phyloP scores from a whole-genome alignment of 75 land plant species.

The Picea sitchensis region DNA sequence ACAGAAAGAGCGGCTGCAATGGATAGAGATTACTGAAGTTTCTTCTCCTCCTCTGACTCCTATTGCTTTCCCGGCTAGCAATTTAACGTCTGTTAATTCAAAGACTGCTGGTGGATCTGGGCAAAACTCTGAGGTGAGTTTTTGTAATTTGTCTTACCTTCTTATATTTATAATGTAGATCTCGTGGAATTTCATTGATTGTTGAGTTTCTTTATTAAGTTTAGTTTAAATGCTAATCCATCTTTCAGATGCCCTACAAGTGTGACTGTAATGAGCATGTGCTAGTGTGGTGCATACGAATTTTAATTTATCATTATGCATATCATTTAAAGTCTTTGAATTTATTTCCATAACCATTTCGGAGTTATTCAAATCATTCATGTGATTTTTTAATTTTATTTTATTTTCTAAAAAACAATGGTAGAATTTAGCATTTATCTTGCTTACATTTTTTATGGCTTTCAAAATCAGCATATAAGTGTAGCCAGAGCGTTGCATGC shows the following conservation, averaged over 20 bases:
- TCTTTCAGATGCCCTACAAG: background rate
- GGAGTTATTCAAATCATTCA: background rate
- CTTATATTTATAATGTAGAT: background rate
- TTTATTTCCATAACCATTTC: background rate
- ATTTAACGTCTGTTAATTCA: background rate
- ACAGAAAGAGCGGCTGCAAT: background rate
- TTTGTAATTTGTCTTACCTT: background rate
- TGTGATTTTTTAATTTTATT: background rate
- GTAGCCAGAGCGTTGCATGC: background rate
- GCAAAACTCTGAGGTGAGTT: background rate
- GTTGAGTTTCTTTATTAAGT: background rate
- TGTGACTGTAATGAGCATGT: background rate
- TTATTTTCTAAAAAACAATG: background rate
- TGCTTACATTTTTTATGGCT: background rate
- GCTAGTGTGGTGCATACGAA: background rate
- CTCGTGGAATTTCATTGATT: background rate
- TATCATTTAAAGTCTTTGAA: background rate
- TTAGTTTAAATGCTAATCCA: background rate
- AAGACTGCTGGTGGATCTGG: background rate
- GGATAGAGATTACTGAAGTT: background rate
- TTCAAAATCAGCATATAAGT: background rate
- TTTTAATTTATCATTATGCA: background rate
- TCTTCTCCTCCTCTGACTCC: slow-evolving; percentile 1
- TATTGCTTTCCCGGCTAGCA: background rate
- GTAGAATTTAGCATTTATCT: background rate